Conservation (phyloP, 1,139 yeast genomes). For the Protomyces inundatus region DNA sequence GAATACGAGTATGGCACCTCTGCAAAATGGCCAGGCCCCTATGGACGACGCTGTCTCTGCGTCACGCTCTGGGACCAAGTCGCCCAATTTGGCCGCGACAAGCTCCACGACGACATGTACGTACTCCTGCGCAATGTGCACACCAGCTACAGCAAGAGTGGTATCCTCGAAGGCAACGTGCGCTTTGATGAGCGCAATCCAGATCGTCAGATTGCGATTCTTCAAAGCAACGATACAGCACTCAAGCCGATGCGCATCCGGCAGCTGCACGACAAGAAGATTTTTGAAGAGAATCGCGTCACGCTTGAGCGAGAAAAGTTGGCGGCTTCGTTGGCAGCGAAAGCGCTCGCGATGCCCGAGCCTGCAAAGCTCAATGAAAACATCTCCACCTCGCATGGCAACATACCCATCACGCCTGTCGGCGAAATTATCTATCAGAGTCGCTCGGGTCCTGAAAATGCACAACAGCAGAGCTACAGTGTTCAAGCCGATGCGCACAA, state of each 20-base stretch:
- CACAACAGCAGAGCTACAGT: too few species aligned
- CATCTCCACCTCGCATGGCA: slow-evolving; percentile 14
- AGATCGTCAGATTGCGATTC: slow-evolving; percentile 8
- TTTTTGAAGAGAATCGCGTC: not conserved
- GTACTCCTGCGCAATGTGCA: slow-evolving; percentile 20
- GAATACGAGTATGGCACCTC: slow-evolving; percentile 21
- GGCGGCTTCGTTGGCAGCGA: slow-evolving; percentile 5
- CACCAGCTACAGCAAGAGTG: slow-evolving; percentile 1
- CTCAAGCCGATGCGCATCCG: slow-evolving; percentile 22
- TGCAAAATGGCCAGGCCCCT: slow-evolving; percentile 25
- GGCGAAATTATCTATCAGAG: slow-evolving; percentile 24
- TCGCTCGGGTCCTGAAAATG: too few species aligned
- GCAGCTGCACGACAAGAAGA: slow-evolving; percentile 1
- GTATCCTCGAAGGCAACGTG: slow-evolving; percentile 25
- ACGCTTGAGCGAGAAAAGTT: slow-evolving; percentile 4
- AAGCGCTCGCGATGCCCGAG: slow-evolving; percentile 5
- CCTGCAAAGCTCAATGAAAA: slow-evolving; percentile 20
- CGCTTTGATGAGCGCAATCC: slow-evolving; percentile 24
- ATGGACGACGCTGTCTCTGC: slow-evolving; percentile 17
- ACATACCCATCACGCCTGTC: slow-evolving; percentile 22
- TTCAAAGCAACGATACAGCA: slow-evolving; percentile 1
- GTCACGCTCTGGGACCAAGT: slow-evolving; percentile 26
- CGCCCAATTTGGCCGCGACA: slow-evolving; percentile 21
- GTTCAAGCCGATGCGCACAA: slow-evolving; percentile 12
- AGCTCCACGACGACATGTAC: slow-evolving; percentile 20